Percentiles rank a stretch among this genome's conserved stretches.
Conservation (phyloP, 352 stramenopile genomes). For the Phytophthora palmivora region DNA sequence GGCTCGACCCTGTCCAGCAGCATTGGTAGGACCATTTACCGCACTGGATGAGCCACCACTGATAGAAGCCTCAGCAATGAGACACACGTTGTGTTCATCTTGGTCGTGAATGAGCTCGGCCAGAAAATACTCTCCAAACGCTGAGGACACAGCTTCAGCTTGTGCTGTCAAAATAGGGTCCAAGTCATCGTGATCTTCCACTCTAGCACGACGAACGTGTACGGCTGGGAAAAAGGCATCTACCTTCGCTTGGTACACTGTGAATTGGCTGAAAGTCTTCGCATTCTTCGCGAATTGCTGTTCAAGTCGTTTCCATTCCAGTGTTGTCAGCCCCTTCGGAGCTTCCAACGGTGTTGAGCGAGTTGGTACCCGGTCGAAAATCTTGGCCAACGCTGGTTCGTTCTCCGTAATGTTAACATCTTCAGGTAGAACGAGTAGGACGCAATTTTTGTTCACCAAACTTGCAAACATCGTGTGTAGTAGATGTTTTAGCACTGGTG, state of each 20-base stretch:
- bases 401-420: constrained; percentile 47
- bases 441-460: constrained; percentile 42
- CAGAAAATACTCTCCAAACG: constrained; percentile 94
- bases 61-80: constrained; percentile 62
- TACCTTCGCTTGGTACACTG: constrained; percentile 54
- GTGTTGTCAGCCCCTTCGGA: neutral
- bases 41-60: constrained; percentile 1
- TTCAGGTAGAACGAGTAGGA: constrained; percentile 63
- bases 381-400: constrained; percentile 64
- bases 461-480: constrained; percentile 60
- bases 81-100: constrained; percentile 84
- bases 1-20: constrained; percentile 42
- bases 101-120: constrained; percentile 92
- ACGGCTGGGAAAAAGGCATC: constrained; percentile 50
- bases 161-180: constrained; percentile 72
- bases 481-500: constrained; percentile 60
- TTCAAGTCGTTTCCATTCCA: constrained; percentile 26
- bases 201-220: constrained; percentile 66
- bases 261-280: constrained; percentile 51
- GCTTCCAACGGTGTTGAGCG: constrained; percentile 18
- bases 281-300: constrained; percentile 47
- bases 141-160: constrained; percentile 62
- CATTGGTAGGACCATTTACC: constrained; percentile 21
- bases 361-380: constrained; percentile 49
- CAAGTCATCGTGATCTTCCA: constrained; percentile 87